Evolutionary conservation across 106 monocot genomes (phyloP).

Genomic region (Ottelia alismoides): DNA sequence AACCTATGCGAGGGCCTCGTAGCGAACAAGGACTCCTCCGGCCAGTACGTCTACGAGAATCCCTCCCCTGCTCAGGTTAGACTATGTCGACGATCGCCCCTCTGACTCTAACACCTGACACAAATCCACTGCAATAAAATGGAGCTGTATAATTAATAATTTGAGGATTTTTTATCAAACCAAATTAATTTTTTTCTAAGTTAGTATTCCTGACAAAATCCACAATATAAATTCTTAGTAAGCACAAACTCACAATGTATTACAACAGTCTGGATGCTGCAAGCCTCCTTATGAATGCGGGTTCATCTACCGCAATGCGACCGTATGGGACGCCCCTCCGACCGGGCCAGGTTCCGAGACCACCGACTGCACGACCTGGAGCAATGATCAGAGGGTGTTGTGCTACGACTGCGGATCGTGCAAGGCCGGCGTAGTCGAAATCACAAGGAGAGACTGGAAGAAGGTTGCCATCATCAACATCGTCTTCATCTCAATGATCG

Average conservation of each 20-base stretch:
- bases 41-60: not conserved
- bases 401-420: slow-evolving; percentile 9
- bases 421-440: slow-evolving; percentile 5
- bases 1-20: slow-evolving; percentile 3
- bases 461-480: slow-evolving; percentile 11
- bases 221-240: too few species aligned
- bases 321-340: not conserved
- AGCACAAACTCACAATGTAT: too few species aligned
- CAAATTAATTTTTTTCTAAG: too few species aligned
- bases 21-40: not conserved
- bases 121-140: too few species aligned
- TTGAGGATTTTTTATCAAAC: too few species aligned
- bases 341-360: not conserved
- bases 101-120: too few species aligned
- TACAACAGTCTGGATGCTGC: slow-evolving; percentile 18
- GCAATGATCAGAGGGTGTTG: not conserved
- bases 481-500: slow-evolving; percentile 6
- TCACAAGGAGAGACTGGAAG: too few species aligned
- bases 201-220: too few species aligned
- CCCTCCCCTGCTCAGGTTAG: slow-evolving; percentile 8
- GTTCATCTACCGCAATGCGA: slow-evolving; percentile 5
- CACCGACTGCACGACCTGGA: slow-evolving; percentile 6
- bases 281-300: slow-evolving; percentile 14
- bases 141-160: too few species aligned
- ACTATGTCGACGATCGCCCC: too few species aligned